A percentile compares a stretch with the other conserved stretches of the same genome.
These are phyloP conservation scores for Herpetomonas samuelpessoai DNA, from an alignment of 208 protist genomes.

Conservation along the genomic window DNA sequence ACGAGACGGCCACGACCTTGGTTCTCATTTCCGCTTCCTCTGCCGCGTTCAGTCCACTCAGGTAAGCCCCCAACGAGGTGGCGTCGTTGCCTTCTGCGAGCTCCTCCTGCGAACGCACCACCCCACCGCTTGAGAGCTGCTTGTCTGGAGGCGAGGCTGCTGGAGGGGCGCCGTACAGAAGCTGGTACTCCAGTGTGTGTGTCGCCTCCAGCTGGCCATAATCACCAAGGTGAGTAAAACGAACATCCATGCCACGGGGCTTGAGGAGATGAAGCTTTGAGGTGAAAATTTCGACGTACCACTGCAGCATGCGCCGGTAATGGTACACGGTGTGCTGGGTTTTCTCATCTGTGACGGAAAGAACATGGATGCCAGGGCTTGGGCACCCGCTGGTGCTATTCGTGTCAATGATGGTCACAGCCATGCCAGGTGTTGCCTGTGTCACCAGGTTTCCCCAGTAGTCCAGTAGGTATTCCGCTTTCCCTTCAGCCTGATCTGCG, in stretches of 20 bases:
- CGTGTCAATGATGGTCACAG: constrained; percentile 80
- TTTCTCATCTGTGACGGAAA: constrained; percentile 50
- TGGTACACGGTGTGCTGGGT: constrained; percentile 53
- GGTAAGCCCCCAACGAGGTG: neutral
- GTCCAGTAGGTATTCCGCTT: constrained; percentile 75
- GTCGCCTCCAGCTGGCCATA: constrained; percentile 77
- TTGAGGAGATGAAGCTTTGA: constrained; percentile 59
- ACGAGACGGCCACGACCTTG: neutral
- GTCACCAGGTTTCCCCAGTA: constrained; percentile 69
- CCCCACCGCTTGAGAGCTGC: neutral
- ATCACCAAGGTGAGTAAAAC: constrained; percentile 81
- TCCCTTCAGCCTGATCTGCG: constrained; percentile 79
- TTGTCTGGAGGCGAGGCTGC: no score
- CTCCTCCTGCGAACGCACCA: neutral
- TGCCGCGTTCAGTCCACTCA: neutral
- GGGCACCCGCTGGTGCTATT: constrained; percentile 80
- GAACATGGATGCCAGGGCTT: constrained; percentile 67
- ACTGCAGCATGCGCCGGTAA: constrained; percentile 81
- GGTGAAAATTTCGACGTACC: constrained; percentile 81
- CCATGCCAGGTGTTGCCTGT: constrained; percentile 71
- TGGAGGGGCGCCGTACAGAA: constrained; percentile 65
- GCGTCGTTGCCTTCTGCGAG: neutral
- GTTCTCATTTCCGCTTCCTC: neutral
- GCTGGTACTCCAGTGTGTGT: constrained; percentile 64
- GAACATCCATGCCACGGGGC: constrained; percentile 72